Evolutionary conservation across 2,329 filamentous ascomycete genomes (phyloP).

Genomic region (Alternaria gaisen): DNA sequence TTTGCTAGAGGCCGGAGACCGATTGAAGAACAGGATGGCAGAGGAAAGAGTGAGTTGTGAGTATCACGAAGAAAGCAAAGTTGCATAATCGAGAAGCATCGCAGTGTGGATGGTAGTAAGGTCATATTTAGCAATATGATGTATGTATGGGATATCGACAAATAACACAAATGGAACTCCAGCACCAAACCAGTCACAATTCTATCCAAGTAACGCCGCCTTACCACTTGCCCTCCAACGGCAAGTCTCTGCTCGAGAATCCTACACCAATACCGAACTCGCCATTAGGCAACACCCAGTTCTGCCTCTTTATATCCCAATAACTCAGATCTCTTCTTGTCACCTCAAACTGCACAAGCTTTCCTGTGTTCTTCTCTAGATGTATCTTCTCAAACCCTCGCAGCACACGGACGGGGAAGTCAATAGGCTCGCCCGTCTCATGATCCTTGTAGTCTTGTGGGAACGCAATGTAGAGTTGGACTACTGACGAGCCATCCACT

Average conservation of each 20-base stretch:
- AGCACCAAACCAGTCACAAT: background rate
- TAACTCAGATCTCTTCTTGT: conserved; percentile 54
- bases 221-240: conserved; percentile 43
- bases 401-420: conserved; percentile 62
- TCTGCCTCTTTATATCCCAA: conserved; percentile 52
- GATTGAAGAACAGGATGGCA: conserved; percentile 10
- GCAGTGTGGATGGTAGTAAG: background rate
- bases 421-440: conserved; percentile 58
- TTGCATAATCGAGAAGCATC: too few species aligned
- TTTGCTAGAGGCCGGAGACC: conserved; percentile 62
- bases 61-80: background rate
- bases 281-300: conserved; percentile 52
- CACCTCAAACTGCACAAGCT: conserved; percentile 49
- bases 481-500: conserved; percentile 61
- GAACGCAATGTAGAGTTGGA: conserved; percentile 65
- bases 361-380: conserved; percentile 34
- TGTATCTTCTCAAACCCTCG: conserved; percentile 56
- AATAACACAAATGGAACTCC: background rate
- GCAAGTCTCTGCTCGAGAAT: conserved; percentile 47
- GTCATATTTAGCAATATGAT: background rate
- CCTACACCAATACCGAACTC: conserved; percentile 44
- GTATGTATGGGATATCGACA: background rate
- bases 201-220: conserved; percentile 4
- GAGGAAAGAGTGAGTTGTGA: conserved; percentile 39
- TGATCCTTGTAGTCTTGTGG: conserved; percentile 55